Evolutionary conservation across 345 rosid genomes (phyloP), one percentile per base, ranked within the genome.

Genomic region (Bruguiera parviflora): DNA sequence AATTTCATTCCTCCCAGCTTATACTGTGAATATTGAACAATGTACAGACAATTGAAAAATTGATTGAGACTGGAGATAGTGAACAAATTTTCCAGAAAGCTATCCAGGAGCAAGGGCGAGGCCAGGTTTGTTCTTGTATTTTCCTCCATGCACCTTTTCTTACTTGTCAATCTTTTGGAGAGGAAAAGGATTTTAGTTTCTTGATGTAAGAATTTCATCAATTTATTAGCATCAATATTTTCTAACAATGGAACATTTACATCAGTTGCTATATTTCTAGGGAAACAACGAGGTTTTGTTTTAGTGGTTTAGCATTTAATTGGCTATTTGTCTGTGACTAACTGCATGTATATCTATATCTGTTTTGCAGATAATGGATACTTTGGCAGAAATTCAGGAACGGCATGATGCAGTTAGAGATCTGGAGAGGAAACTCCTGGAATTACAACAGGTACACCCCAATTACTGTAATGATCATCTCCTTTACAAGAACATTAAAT

Each of bases 311-410:
- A 43, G 49, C 16, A 11, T 43, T 43, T 2, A 13, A 15, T 43
- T 43, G 49, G 49, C 18, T 43, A 18, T 43, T 13, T 3, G 4
- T 43, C 49, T 43, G 9, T 56, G 56, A 61, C 27, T 53, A 4
- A 32, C 11, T 71, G 2, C 31, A 56, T 71, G 27, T 24, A 8
- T 33, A 8, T 33, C 7, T 33, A 33, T 33, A 33, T 46, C 65
- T 47, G 43, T 20, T 76, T 68, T 78, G 79, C 81, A 92, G 99
- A 84, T 96, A 83, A 87, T 87, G 86, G 96, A 90, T 71, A 92
- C 96, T 39, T 71, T 96, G 31, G 96, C 96, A 28, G 99, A 96
- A 92, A 96, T 96, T 83, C 99, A 90, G 66, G 99, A 89, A 77
- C 94, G 98, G 29, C 97, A 90, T 80, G 96, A 89, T 61, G 99